Evolutionary conservation across 441 rosid genomes (phyloP), one percentile per base, ranked within the genome.

Genomic region (Eruca vesicaria): DNA sequence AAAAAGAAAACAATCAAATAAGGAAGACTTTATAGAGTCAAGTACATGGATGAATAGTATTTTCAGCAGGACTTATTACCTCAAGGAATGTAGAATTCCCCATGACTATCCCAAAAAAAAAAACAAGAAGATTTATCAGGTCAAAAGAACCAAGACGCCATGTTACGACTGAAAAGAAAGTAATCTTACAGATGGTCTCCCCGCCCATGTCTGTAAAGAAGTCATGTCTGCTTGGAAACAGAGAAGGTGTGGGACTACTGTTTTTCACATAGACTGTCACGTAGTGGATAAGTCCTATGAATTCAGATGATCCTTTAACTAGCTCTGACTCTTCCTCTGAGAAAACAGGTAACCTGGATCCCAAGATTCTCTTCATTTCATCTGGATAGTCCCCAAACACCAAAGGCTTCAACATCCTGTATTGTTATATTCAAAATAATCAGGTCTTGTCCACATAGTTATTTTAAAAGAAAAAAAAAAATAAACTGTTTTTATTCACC

Each of bases 371-470:
- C 84, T 85, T 90, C 93, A 91, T 87, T 50, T 28, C 59, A 11
- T 73, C 78, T 0, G 98, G 98, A 82, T 90, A 91, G 58, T 91
- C 96, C 55, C 98, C 97, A 74, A 48, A 83, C 6, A 84, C 76
- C 82, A 93, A 63, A 18, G 94, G 96, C 79, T 85, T 35, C 36
- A 78, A 62, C 68, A 83, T 23, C 96, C 96, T 93, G 81, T 0
- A 52, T 15, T 29, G 12, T 18, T 36, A 66, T 12, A 6, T 20
- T 45, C 63, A 32, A 20, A 12, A 10, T 45, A 53, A 33, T 71
- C 28, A 64, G 23, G 66, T 50, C 5, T 65, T 58, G 20, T 16
- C 26, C 12, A 20, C 10, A 66, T 35, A 36, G 21, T 29, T 26
- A 36, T 11, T 62, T 0, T 15, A 41, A 41, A 1, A 38, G 9